These are phyloP conservation scores for Eucalyptus regnans DNA, from an alignment of 345 rosid genomes.

Conservation along the genomic window DNA sequence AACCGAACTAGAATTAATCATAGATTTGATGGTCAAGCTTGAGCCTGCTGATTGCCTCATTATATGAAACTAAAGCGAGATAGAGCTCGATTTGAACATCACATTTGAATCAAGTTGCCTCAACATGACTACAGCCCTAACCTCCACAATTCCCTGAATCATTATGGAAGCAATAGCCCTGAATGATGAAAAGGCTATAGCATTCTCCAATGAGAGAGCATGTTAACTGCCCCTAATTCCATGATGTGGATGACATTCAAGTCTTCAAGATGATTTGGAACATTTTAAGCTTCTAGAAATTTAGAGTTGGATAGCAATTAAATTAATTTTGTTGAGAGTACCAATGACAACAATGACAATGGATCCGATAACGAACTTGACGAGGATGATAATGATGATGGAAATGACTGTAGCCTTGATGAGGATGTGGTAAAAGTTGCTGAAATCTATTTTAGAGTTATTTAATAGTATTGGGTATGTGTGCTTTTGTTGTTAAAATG, in stretches of 20 bases:
- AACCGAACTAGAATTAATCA: background rate
- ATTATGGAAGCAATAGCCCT: background rate
- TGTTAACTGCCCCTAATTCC: background rate
- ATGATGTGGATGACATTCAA: background rate
- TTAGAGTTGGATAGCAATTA: background rate
- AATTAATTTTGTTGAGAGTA: background rate
- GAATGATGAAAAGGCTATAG: background rate
- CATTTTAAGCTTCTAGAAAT: background rate
- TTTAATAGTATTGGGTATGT: background rate
- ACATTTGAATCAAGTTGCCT: background rate
- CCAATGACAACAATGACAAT: background rate
- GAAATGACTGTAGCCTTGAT: background rate
- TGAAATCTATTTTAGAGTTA: background rate
- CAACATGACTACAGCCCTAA: background rate
- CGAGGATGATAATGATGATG: background rate
- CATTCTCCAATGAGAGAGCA: background rate
- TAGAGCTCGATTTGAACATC: background rate
- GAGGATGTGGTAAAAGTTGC: background rate
- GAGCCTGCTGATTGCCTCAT: background rate
- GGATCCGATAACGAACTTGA: background rate
- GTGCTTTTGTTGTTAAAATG: background rate
- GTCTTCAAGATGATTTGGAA: background rate
- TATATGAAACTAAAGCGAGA: background rate
- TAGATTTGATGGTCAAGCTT: background rate
- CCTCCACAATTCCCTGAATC: background rate